phyloP scores from a whole-genome alignment of 2,329 filamentous ascomycete species.

The Coleophoma cylindrospora region DNA sequence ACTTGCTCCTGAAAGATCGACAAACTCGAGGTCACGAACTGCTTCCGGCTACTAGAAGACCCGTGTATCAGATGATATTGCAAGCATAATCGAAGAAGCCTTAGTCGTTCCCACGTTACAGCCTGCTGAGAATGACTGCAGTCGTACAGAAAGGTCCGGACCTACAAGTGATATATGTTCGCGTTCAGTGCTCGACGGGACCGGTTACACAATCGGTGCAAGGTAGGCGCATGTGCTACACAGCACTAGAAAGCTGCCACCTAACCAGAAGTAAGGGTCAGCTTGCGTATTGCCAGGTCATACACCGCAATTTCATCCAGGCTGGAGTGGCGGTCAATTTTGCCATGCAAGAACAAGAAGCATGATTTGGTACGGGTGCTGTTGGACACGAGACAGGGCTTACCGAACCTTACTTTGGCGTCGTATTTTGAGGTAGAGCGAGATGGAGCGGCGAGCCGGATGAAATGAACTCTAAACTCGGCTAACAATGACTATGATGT shows the following conservation, averaged over 20 bases:
- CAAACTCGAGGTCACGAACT: conserved; percentile 6
- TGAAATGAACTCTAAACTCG: no score
- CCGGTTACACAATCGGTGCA: conserved; percentile 3
- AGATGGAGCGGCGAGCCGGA: no score
- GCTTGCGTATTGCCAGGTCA: background rate
- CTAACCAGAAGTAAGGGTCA: background rate
- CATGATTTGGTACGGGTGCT: background rate
- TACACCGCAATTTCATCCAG: background rate
- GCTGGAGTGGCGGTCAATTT: background rate
- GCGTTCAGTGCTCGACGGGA: conserved; percentile 8
- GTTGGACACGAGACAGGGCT: no score
- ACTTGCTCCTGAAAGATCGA: background rate
- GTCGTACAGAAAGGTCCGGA: conserved; percentile 15
- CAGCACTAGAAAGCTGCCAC: background rate
- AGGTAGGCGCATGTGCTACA: conserved; percentile 5
- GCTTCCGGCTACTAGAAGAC: conserved; percentile 4
- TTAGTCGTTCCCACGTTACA: conserved; percentile 8
- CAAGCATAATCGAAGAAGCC: conserved; percentile 3
- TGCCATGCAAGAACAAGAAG: background rate
- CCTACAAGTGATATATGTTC: conserved; percentile 7
- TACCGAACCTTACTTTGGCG: no score
- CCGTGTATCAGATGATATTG: conserved; percentile 14
- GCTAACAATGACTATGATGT: no score
- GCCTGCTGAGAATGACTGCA: conserved; percentile 11
- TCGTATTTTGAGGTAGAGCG: no score